These are phyloP conservation scores for Leishmania tropica DNA, from an alignment of 208 protist genomes.

Conservation along the genomic window DNA sequence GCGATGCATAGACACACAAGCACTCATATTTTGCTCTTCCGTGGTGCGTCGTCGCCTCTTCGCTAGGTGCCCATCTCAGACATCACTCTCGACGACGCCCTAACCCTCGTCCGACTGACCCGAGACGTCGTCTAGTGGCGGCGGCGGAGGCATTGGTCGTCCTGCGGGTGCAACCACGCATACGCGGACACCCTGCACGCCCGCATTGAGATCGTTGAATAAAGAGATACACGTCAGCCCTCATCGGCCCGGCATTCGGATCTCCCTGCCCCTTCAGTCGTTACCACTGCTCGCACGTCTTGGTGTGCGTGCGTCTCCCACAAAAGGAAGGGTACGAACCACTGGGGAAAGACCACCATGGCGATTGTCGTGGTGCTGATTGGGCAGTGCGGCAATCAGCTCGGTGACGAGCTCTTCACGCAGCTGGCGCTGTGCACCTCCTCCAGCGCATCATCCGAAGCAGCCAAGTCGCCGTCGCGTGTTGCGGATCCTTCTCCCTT, in stretches of 20 bases:
- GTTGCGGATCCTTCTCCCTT: slow-evolving; percentile 34
- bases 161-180: background rate
- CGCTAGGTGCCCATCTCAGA: background rate
- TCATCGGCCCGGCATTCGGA: background rate
- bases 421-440: slow-evolving; percentile 53
- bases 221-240: background rate
- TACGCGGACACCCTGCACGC: background rate
- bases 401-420: slow-evolving; percentile 82
- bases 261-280: background rate
- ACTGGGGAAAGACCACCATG: slow-evolving; percentile 27
- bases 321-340: background rate
- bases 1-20: slow-evolving; percentile 14
- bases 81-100: background rate
- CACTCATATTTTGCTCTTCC: background rate
- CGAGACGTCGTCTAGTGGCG: background rate
- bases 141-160: background rate
- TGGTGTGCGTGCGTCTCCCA: background rate
- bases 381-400: slow-evolving; percentile 90
- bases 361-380: slow-evolving; percentile 80
- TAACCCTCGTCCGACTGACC: background rate
- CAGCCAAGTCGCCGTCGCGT: background rate
- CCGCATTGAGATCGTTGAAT: background rate
- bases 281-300: background rate
- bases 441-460: background rate
- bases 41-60: background rate